Percentiles rank a stretch among this genome's conserved stretches.
Conservation (phyloP, 2,329 filamentous ascomycete species). For the Albophoma yamanashiensis region DNA sequence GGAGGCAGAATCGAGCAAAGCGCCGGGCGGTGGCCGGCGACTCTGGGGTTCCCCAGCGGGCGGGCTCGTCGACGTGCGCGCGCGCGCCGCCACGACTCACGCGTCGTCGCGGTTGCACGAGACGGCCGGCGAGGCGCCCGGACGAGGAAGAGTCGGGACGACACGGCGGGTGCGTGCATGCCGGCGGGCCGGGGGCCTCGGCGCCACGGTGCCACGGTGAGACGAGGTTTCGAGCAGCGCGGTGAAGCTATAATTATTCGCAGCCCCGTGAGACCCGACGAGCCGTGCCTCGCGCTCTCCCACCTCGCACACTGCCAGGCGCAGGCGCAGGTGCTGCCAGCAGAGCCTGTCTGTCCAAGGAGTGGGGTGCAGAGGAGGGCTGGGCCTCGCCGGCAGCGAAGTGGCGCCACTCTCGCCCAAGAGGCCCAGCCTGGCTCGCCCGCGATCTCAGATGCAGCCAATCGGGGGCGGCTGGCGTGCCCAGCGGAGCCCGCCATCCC, state of each 20-base stretch:
- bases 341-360: neutral
- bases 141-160: neutral
- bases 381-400: neutral
- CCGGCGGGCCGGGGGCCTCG: neutral
- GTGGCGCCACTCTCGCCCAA: constrained; percentile 5
- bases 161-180: neutral
- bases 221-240: too few relatives aligned
- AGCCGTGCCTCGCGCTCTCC: neutral
- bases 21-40: neutral
- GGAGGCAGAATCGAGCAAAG: neutral
- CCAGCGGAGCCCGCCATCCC: neutral
- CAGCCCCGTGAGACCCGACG: neutral
- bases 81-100: neutral
- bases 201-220: neutral
- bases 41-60: neutral
- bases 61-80: too few relatives aligned
- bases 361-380: neutral
- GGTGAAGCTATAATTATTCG: neutral
- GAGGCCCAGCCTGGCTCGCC: neutral
- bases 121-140: neutral
- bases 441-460: constrained; percentile 1
- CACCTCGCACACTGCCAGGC: too few relatives aligned
- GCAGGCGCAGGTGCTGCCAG: neutral
- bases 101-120: too few relatives aligned
- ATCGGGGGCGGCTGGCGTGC: neutral